A percentile compares a stretch with the other conserved stretches of the same genome.
Evolutionary conservation across 495 filamentous ascomycete genomes (phyloP).

Genomic region (Penicillium arizonense): DNA sequence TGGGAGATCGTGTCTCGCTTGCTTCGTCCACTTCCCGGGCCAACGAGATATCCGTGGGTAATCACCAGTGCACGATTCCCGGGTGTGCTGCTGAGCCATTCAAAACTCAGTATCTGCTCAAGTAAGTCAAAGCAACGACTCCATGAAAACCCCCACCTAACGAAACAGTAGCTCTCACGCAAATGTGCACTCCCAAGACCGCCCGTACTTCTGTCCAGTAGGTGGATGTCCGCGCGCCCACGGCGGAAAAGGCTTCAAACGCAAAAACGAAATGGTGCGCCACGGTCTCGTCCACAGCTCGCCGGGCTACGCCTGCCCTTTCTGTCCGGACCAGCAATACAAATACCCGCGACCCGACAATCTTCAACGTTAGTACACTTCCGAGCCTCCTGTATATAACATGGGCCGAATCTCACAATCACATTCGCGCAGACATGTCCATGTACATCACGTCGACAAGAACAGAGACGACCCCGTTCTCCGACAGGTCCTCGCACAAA

Average conservation of each 20-base stretch:
- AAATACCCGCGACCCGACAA: constrained; percentile 97
- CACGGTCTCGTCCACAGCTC: constrained; percentile 95
- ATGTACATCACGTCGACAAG: constrained; percentile 85
- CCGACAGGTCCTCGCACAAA: constrained; percentile 76
- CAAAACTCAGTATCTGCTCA: constrained; percentile 83
- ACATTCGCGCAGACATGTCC: constrained; percentile 66
- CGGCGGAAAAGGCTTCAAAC: constrained; percentile 93
- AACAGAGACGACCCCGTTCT: constrained; percentile 77
- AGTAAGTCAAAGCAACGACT: constrained; percentile 49
- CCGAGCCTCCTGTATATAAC: neutral
- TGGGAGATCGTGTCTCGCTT: constrained; percentile 24
- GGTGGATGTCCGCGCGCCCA: constrained; percentile 73
- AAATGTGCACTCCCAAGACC: constrained; percentile 88
- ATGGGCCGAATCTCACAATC: constrained; percentile 1
- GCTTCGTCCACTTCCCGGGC: constrained; percentile 14
- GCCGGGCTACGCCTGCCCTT: constrained; percentile 95
- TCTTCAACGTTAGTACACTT: constrained; percentile 69
- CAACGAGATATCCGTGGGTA: constrained; percentile 27
- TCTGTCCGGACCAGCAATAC: constrained; percentile 93
- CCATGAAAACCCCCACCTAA: neutral
- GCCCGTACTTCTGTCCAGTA: constrained; percentile 90
- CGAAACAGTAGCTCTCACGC: constrained; percentile 70
- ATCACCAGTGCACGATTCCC: constrained; percentile 62
- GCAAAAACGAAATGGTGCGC: constrained; percentile 99
- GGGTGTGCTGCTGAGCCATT: constrained; percentile 84